Conservation (phyloP, 495 filamentous ascomycete genomes). For the Daldinia decipiens region DNA sequence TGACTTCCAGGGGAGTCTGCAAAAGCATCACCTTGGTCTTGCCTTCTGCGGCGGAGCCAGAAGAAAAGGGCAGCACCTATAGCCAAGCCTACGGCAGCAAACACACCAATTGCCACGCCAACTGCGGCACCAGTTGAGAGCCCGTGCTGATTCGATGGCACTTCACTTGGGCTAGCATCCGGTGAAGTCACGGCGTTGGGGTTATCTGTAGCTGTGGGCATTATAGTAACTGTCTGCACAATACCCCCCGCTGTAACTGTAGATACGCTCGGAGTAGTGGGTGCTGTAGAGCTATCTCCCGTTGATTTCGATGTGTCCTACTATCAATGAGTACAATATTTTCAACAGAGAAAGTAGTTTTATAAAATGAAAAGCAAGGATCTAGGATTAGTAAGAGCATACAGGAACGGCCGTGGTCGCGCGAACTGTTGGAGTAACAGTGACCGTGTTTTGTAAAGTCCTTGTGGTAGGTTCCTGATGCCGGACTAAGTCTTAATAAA, state of each 20-base stretch:
- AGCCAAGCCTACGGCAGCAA: slow-evolving; percentile 45
- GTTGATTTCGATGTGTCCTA: slow-evolving; percentile 12
- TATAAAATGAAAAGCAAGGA: slow-evolving; percentile 27
- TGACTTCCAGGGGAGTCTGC: slow-evolving; percentile 42
- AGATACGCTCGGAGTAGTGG: slow-evolving; percentile 35
- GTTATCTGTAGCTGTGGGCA: slow-evolving; percentile 30
- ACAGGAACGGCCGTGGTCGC: slow-evolving; percentile 49
- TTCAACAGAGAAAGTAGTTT: not conserved
- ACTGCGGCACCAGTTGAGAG: slow-evolving; percentile 51
- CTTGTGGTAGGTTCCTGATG: slow-evolving; percentile 50
- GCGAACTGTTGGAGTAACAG: slow-evolving; percentile 39
- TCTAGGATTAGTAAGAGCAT: slow-evolving; percentile 43
- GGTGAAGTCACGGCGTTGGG: slow-evolving; percentile 7
- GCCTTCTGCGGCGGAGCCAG: slow-evolving; percentile 50
- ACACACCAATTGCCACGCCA: slow-evolving; percentile 57
- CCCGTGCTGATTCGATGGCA: slow-evolving; percentile 35
- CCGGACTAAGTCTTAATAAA: slow-evolving; percentile 47
- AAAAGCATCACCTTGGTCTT: slow-evolving; percentile 39
- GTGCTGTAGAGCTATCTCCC: slow-evolving; percentile 7
- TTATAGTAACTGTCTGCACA: slow-evolving; percentile 55
- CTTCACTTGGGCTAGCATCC: slow-evolving; percentile 28
- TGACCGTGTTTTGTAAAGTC: slow-evolving; percentile 49
- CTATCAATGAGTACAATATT: slow-evolving; percentile 21
- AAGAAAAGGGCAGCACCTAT: slow-evolving; percentile 45
- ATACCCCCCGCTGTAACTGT: slow-evolving; percentile 57